Evolutionary conservation across 805 yeast genomes (phyloP).

Genomic region (Middelhovenomyces tepae): DNA sequence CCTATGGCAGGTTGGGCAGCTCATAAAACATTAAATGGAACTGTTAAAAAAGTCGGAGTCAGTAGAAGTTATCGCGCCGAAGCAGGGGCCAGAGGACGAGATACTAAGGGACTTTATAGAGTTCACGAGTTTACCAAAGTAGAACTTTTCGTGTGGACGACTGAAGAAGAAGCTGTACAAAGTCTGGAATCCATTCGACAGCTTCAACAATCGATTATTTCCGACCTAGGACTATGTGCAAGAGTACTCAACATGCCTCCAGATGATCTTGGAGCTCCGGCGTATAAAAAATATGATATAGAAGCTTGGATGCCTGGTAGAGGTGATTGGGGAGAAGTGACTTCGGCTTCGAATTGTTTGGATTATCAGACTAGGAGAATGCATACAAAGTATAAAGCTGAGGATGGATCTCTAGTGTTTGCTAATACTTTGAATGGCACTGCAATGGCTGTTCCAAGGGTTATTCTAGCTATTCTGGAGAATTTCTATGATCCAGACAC

Average conservation of each 20-base stretch:
- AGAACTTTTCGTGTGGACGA: constrained; percentile 75
- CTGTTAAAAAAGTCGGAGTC: constrained; percentile 58
- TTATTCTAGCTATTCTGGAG: constrained; percentile 83
- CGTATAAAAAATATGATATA: constrained; percentile 81
- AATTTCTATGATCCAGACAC: constrained; percentile 60
- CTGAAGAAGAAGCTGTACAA: constrained; percentile 24
- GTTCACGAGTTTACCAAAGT: constrained; percentile 97
- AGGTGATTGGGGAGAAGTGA: constrained; percentile 84
- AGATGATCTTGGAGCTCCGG: constrained; percentile 89
- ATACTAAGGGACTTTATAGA: constrained; percentile 83
- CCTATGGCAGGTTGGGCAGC: constrained; percentile 77
- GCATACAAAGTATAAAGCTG: constrained; percentile 47
- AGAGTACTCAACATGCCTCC: constrained; percentile 83
- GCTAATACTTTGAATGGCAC: constrained; percentile 91
- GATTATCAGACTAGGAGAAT: constrained; percentile 85
- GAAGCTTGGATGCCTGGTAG: constrained; percentile 99
- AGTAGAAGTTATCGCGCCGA: constrained; percentile 89
- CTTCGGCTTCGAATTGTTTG: constrained; percentile 85
- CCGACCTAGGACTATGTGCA: constrained; percentile 66
- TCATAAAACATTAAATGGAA: constrained; percentile 36
- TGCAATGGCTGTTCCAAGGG: constrained; percentile 90
- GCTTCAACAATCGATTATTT: constrained; percentile 58
- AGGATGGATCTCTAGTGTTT: constrained; percentile 32
- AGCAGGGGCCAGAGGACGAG: constrained; percentile 94
- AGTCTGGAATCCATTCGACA: constrained; percentile 42